Percentiles rank a stretch among this genome's conserved stretches.
Conservation (phyloP, 768 basidiomycete genomes). For the Phanerodontia chrysosporium region DNA sequence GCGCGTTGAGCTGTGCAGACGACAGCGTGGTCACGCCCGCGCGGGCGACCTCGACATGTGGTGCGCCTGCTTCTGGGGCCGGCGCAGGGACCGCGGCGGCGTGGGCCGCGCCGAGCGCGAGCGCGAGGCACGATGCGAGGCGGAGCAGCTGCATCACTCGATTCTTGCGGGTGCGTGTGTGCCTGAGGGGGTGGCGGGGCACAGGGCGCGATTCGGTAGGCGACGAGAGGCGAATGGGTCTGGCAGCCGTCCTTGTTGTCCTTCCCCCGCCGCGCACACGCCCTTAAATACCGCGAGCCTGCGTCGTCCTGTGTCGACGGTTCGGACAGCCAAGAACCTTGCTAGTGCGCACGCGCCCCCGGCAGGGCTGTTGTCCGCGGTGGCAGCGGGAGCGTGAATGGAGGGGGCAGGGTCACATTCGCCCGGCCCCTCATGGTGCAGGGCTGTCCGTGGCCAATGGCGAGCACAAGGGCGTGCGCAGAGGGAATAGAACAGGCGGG, state of each 20-base stretch:
- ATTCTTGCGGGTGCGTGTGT: background rate
- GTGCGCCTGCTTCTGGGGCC: background rate
- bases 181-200: background rate
- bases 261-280: background rate
- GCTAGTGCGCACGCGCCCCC: background rate
- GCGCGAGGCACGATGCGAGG: background rate
- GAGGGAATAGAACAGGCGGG: background rate
- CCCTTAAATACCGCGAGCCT: background rate
- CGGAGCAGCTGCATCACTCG: background rate
- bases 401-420: background rate
- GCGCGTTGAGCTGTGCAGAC: slow-evolving; percentile 29
- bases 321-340: background rate
- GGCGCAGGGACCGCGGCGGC: background rate
- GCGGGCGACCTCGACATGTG: slow-evolving; percentile 1
- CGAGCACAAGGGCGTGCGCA: background rate
- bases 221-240: background rate
- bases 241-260: background rate
- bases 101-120: background rate
- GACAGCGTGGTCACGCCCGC: slow-evolving; percentile 23
- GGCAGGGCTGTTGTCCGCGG: background rate
- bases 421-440: background rate
- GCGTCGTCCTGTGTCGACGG: background rate
- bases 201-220: background rate
- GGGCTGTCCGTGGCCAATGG: background rate
- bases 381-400: background rate